phyloP scores from a whole-genome alignment of 1,139 yeast species.

The Pichia cactophila region DNA sequence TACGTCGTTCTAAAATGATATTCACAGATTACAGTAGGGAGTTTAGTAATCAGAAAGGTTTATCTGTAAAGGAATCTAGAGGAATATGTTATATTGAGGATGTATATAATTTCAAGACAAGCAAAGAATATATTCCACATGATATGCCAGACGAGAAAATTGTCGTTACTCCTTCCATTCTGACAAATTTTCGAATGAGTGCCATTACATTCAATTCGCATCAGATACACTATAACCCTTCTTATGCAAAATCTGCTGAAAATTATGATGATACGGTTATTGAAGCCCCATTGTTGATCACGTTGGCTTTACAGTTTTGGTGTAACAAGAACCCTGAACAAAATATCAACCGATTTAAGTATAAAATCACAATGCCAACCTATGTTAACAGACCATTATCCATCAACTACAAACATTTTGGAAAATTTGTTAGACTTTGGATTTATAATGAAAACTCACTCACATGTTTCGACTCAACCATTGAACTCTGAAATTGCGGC shows the following conservation, averaged over 20 bases:
- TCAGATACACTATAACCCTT: slow-evolving; percentile 63
- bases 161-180: slow-evolving; percentile 18
- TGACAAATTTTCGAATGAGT: slow-evolving; percentile 47
- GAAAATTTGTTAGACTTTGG: slow-evolving; percentile 6
- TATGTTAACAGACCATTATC: slow-evolving; percentile 20
- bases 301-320: slow-evolving; percentile 49
- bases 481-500: slow-evolving; percentile 4
- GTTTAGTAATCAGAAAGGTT: slow-evolving; percentile 16
- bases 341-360: slow-evolving; percentile 14
- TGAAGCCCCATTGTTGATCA: slow-evolving; percentile 77
- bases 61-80: slow-evolving; percentile 28
- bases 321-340: neutral
- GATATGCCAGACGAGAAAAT: slow-evolving; percentile 1
- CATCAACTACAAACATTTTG: slow-evolving; percentile 6
- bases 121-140: neutral
- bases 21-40: slow-evolving; percentile 22
- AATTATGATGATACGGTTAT: slow-evolving; percentile 54
- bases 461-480: slow-evolving; percentile 10
- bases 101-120: slow-evolving; percentile 11
- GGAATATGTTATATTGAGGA: slow-evolving; percentile 30
- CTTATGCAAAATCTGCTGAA: slow-evolving; percentile 48
- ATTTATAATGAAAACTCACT: slow-evolving; percentile 7
- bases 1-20: slow-evolving; percentile 13
- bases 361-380: slow-evolving; percentile 25
- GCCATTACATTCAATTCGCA: slow-evolving; percentile 77